Conservation (phyloP, 2,329 filamentous ascomycete genomes). For the Colletotrichum gigasporum region DNA sequence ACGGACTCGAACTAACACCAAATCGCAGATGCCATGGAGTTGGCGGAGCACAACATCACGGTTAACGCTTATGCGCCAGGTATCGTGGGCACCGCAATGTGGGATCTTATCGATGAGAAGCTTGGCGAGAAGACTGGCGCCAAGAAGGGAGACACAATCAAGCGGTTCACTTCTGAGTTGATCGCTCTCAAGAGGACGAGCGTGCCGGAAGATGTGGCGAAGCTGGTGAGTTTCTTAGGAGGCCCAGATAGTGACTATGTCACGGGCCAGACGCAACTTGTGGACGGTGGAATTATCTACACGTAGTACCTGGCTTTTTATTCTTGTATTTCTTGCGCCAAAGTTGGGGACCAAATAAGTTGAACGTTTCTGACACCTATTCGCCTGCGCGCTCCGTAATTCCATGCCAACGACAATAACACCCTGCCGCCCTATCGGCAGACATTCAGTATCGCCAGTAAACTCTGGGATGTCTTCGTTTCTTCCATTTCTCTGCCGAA, state of each 20-base stretch:
- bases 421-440: too few relatives aligned
- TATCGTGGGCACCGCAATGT: conserved; percentile 74
- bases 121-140: conserved; percentile 53
- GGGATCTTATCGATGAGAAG: conserved; percentile 73
- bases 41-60: conserved; percentile 71
- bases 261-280: conserved; percentile 71
- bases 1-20: too few relatives aligned
- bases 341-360: too few relatives aligned
- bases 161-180: conserved; percentile 61
- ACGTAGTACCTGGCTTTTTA: too few relatives aligned
- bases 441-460: too few relatives aligned
- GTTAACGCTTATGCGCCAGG: conserved; percentile 75
- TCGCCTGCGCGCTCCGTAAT: too few relatives aligned
- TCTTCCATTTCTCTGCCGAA: too few relatives aligned
- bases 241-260: conserved; percentile 70
- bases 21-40: conserved; percentile 75
- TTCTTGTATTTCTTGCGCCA: too few relatives aligned
- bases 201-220: conserved; percentile 70
- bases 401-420: too few relatives aligned
- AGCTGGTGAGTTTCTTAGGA: conserved; percentile 69
- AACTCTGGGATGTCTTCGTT: too few relatives aligned
- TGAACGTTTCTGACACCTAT: too few relatives aligned
- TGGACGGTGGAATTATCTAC: conserved; percentile 60
- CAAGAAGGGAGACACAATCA: conserved; percentile 55
- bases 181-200: conserved; percentile 67